A percentile compares a stretch with the other conserved stretches of the same genome.
These are phyloP conservation scores for Solanum okadae DNA, from an alignment of 257 asterid genomes.

Conservation along the genomic window DNA sequence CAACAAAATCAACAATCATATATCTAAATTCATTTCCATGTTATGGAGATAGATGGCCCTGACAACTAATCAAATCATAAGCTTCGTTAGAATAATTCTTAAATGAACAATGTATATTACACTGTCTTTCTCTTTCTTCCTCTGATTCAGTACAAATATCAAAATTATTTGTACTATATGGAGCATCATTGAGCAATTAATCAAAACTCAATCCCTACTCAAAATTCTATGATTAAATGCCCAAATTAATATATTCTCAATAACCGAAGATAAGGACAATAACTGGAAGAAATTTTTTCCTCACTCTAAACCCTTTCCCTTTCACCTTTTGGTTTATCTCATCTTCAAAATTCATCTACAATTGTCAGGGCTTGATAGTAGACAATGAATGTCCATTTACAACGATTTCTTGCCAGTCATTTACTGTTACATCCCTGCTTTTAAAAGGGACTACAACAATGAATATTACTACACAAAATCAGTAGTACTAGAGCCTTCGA, in stretches of 20 bases:
- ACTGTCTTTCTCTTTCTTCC: neutral
- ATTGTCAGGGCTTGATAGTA: neutral
- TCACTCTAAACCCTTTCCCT: neutral
- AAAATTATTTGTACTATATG: neutral
- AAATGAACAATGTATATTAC: neutral
- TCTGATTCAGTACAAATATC: neutral
- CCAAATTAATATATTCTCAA: neutral
- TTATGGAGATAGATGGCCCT: neutral
- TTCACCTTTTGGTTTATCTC: neutral
- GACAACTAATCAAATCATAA: neutral
- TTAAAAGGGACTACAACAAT: neutral
- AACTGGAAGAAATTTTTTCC: neutral
- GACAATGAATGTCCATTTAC: neutral
- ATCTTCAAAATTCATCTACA: neutral
- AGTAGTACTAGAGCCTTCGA: neutral
- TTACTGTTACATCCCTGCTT: neutral
- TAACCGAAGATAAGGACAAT: neutral
- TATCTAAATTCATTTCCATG: neutral
- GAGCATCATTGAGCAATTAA: neutral
- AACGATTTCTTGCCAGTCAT: neutral
- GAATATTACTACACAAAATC: neutral
- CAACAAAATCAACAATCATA: neutral
- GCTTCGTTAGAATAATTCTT: neutral
- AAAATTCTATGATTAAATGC: neutral
- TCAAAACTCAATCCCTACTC: neutral